A percentile compares a stretch with the other conserved stretches of the same genome.
phyloP scores from a whole-genome alignment of 805 yeast species.

The Candida insectalens region DNA sequence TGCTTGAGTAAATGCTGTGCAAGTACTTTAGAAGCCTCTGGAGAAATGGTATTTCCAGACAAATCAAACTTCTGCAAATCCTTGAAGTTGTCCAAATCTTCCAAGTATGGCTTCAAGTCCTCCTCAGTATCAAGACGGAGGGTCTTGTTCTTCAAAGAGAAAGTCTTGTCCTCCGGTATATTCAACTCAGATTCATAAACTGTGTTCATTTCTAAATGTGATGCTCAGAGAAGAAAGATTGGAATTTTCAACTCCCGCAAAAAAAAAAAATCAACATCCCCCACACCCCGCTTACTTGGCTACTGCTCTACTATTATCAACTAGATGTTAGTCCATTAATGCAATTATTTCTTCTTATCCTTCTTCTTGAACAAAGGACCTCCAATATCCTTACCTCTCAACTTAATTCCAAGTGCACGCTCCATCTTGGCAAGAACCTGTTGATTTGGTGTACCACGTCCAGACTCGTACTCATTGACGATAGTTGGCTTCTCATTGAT shows the following conservation, averaged over 20 bases:
- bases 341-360: conserved; percentile 15
- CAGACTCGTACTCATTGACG: conserved; percentile 93
- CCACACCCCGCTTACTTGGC: no score
- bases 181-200: conserved; percentile 23
- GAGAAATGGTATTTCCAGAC: conserved; percentile 91
- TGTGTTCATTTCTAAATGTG: conserved; percentile 30
- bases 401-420: conserved; percentile 86
- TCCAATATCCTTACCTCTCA: conserved; percentile 94
- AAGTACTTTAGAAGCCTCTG: conserved; percentile 71
- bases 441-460: conserved; percentile 94
- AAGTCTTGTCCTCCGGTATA: conserved; percentile 37
- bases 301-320: no score
- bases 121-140: conserved; percentile 62
- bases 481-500: conserved; percentile 94
- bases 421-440: conserved; percentile 88
- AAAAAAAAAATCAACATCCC: no score
- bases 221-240: no score
- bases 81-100: conserved; percentile 35
- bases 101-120: conserved; percentile 65
- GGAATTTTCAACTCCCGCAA: no score
- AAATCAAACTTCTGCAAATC: conserved; percentile 55
- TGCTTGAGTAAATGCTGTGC: conserved; percentile 42
- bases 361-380: conserved; percentile 65
- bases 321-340: no score
- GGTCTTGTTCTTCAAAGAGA: conserved; percentile 65